A percentile compares a stretch with the other conserved stretches of the same genome.
phyloP scores from a whole-genome alignment of 2,329 filamentous ascomycete species.

The Nectriaceae sp. region DNA sequence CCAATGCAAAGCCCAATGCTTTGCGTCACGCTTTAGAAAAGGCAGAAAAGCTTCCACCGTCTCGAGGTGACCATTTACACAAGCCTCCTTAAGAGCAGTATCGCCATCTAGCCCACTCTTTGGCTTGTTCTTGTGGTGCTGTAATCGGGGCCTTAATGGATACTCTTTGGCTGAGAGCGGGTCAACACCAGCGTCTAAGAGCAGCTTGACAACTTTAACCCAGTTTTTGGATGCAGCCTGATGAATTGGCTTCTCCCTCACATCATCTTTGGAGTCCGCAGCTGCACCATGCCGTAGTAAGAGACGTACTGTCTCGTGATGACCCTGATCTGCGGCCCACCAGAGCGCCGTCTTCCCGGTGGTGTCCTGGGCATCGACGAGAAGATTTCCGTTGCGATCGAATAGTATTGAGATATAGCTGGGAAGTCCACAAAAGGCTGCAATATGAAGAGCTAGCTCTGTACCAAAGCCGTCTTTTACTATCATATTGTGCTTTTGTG shows the following conservation, averaged over 20 bases:
- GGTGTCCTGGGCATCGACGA: too few species aligned
- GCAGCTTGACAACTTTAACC: neutral
- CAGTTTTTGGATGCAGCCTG: neutral
- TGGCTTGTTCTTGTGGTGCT: too few species aligned
- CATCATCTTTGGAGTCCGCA: neutral
- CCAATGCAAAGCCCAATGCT: neutral
- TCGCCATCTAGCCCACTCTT: too few species aligned
- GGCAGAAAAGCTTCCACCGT: neutral
- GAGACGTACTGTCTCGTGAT: conserved; percentile 10
- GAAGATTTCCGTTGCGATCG: neutral
- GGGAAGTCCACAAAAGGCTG: conserved; percentile 13
- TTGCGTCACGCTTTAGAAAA: neutral
- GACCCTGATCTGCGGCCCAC: conserved; percentile 24
- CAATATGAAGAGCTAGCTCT: conserved; percentile 1
- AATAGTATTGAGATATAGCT: conserved; percentile 6
- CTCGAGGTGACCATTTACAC: conserved; percentile 1
- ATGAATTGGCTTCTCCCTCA: neutral
- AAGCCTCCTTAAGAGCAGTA: too few species aligned
- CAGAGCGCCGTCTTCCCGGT: conserved; percentile 5
- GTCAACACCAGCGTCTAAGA: conserved; percentile 2
- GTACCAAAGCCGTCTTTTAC: conserved; percentile 5
- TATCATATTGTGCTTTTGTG: neutral
- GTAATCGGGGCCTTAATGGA: too few species aligned
- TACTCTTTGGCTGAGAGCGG: too few species aligned
- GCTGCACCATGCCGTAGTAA: conserved; percentile 11